Evolutionary conservation across 2,329 filamentous ascomycete species (phyloP), one percentile per base, ranked within the genome.

Genomic region (Drechmeria coniospora): DNA sequence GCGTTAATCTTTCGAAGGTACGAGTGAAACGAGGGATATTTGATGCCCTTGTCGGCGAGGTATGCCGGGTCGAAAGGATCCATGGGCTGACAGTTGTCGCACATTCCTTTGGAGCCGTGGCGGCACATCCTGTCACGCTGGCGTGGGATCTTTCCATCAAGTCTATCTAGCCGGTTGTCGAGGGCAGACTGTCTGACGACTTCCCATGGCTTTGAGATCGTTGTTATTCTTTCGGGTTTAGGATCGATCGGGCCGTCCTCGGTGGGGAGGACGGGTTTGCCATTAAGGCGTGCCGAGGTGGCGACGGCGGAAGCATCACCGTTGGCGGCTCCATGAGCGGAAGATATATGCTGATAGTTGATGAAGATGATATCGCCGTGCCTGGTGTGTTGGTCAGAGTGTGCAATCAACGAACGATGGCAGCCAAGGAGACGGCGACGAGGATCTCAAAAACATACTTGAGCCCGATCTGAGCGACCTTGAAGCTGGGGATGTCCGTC

Each of bases 21-120:
- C 4, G 86, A 80, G 54, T 98, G 90, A 57, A 95, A 94, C 1
- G 90, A 95, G 16, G 90, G 65, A 53, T 98, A 92, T 54, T 98
- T 98, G 66, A 98, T 94, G 65, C 94, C 94, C 64, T 87, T 92
- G 43, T 98, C 87, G 17, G 73, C 71, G 12, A 98, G 67, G 44
- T 94, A 94, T 31, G 74, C 74, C n/a, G 78, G 54, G 45, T 92
- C 77, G 54, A 92, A 98, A 1, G 90, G 90, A 46, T 98, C 90
- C 27, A 95, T 59, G 0, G 92, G 92, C 72, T 92, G 92, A 59
- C 90, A 98, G 56, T 94, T 92, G 56, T 98, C 90, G 54, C 90
- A 98, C 90, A 98, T 98, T 50, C 90, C 90, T 56, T 93, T 95
- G 28, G 79, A 76, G 2, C 87, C 87, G 51, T 98, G 90, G 36